These are phyloP conservation scores for Quercus gilva DNA, from an alignment of 306 rosid species.

Conservation along the genomic window DNA sequence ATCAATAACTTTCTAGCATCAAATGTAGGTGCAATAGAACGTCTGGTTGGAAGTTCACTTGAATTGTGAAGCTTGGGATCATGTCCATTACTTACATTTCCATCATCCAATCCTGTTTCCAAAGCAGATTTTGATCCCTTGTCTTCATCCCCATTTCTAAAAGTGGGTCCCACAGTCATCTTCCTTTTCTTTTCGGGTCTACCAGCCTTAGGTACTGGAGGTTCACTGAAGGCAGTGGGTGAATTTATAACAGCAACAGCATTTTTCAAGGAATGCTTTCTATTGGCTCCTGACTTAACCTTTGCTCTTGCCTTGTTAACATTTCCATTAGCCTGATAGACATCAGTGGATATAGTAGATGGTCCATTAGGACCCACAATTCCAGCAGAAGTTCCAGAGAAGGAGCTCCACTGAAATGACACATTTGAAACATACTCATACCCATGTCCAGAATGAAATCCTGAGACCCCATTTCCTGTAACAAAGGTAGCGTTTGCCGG, in stretches of 20 bases:
- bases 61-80: slow-evolving; percentile 43
- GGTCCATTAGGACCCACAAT: slow-evolving; percentile 56
- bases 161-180: slow-evolving; percentile 45
- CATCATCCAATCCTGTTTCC: slow-evolving; percentile 55
- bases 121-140: slow-evolving; percentile 42
- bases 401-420: slow-evolving; percentile 73
- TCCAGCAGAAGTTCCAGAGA: slow-evolving; percentile 56
- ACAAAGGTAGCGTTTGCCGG: slow-evolving; percentile 57
- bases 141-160: slow-evolving; percentile 56
- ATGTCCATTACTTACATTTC: slow-evolving; percentile 48
- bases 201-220: slow-evolving; percentile 40
- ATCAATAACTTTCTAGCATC: slow-evolving; percentile 80
- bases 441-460: slow-evolving; percentile 63
- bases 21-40: slow-evolving; percentile 66
- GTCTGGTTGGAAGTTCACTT: slow-evolving; percentile 56
- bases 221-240: slow-evolving; percentile 38
- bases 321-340: slow-evolving; percentile 57
- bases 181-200: slow-evolving; percentile 71
- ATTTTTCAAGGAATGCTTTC: slow-evolving; percentile 44
- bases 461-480: slow-evolving; percentile 68
- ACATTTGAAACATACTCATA: slow-evolving; percentile 75
- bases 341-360: slow-evolving; percentile 41
- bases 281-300: slow-evolving; percentile 54
- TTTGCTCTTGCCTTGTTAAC: slow-evolving; percentile 59
- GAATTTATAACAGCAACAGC: slow-evolving; percentile 43